Base-by-base conservation (phyloP, 1,284 basidiomycete genomes). In the Moesziomyces sp. region DNA sequence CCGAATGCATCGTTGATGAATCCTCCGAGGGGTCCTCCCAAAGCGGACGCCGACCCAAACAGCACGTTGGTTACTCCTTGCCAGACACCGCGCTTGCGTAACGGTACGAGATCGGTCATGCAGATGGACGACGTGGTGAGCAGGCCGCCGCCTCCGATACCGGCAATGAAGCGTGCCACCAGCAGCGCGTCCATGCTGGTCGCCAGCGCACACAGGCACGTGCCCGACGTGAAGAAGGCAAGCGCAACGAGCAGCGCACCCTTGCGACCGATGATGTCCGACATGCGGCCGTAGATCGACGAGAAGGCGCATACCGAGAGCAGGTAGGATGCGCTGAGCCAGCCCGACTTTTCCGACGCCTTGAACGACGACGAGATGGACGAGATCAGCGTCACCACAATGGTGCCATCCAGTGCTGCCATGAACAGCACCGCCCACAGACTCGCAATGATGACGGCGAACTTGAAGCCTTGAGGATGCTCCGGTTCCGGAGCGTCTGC, bases 101-200 rank as follows among this genome's bases (percentile, higher is more conserved):
- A 68, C 5, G 82, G 80, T 1, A 86, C 85, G 23, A 86, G 73
- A 59, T 86, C 86, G 1, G 83, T 81, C 49, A 85, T 83, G 48
- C 86, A 83, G 58, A 86, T 84, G 71, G 86, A 86, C 10, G 82
- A 76, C 56, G 86, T 83, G 14, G 82, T 82, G 40, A 85, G 85
- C 53, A 86, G 77, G 4, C 86, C 86, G 9, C 86, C 86, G 11
- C 86, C 86, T 6, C 86, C 86, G n/a, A 86, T 83, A 42, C 86
- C 86, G 2, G 84, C 82, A 7, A 86, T 81, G 8, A 85, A 85
- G 14, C 86, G 75, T 35, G 82, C 84, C 24, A 75, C 54, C 24
- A 79, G 70, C 21, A 82, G 67, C 66, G 75, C 70, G 49, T 58
- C 46, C 66, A 83, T 77, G 42, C 62, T 73, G 44, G 63, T 61